A percentile compares a stretch with the other conserved stretches of the same genome.
Conservation (phyloP, 768 basidiomycete genomes). For the Suillus decipiens region DNA sequence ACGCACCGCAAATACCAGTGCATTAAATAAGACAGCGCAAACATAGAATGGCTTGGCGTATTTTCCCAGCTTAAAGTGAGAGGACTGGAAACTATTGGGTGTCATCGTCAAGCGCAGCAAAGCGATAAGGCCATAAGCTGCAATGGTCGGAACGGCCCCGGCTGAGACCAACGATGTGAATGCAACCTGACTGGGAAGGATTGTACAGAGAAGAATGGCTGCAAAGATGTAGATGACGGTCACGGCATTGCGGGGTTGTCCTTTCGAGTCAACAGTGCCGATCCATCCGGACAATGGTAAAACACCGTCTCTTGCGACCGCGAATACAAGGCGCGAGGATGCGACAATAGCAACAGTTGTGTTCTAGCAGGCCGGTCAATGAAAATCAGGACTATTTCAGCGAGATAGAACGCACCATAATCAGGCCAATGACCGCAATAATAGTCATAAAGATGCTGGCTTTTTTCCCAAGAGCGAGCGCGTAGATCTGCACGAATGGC, state of each 20-base stretch:
- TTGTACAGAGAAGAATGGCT: conserved; percentile 76
- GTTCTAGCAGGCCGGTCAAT: conserved; percentile 49
- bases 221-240: conserved; percentile 85
- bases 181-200: conserved; percentile 87
- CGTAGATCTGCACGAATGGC: conserved; percentile 89
- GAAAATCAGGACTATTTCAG: not conserved
- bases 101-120: conserved; percentile 78
- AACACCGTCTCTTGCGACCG: conserved; percentile 93
- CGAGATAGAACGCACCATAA: conserved; percentile 57
- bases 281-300: conserved; percentile 86
- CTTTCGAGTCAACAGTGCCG: conserved; percentile 63
- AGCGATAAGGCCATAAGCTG: conserved; percentile 84
- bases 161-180: conserved; percentile 91
- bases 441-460: conserved; percentile 86
- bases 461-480: conserved; percentile 76
- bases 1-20: conserved; percentile 69
- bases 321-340: conserved; percentile 85
- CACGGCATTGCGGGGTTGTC: conserved; percentile 83
- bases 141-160: conserved; percentile 83
- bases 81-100: conserved; percentile 69
- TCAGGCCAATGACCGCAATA: conserved; percentile 81
- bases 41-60: conserved; percentile 70
- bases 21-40: conserved; percentile 70
- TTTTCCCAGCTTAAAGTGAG: conserved; percentile 71
- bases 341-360: conserved; percentile 89